Evolutionary conservation across 2,329 filamentous ascomycete genomes (phyloP).

Genomic region (Colletotrichum euphorbiae): DNA sequence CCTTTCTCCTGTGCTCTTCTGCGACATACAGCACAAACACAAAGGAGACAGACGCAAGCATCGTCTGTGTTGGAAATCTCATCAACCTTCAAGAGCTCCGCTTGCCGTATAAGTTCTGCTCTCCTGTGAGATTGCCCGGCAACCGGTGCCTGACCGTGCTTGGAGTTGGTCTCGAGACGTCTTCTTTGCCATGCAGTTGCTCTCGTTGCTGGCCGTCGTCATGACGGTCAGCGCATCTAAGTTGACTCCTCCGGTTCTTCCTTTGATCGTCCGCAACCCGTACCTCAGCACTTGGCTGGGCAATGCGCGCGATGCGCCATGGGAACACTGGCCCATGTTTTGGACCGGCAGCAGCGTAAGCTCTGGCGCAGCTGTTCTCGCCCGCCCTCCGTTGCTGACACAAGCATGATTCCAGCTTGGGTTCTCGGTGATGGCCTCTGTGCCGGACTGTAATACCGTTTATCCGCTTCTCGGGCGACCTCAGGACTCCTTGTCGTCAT

Average conservation of each 20-base stretch:
- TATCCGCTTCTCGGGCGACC: constrained; percentile 64
- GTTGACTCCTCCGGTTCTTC: constrained; percentile 67
- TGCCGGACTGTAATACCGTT: constrained; percentile 55
- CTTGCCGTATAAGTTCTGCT: neutral
- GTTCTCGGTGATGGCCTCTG: constrained; percentile 61
- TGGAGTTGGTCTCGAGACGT: constrained; percentile 12
- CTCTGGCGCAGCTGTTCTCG: constrained; percentile 16
- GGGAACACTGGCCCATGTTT: constrained; percentile 89
- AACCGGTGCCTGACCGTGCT: neutral
- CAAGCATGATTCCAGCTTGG: constrained; percentile 51
- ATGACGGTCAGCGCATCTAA: constrained; percentile 58
- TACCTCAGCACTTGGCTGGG: constrained; percentile 72
- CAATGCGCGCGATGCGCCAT: constrained; percentile 78
- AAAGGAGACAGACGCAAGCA: neutral
- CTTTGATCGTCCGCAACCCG: constrained; percentile 69
- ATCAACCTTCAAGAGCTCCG: neutral
- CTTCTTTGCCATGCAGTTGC: constrained; percentile 44
- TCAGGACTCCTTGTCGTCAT: constrained; percentile 58
- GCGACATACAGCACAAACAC: neutral
- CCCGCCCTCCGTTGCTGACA: constrained; percentile 23
- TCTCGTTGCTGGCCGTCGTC: constrained; percentile 49
- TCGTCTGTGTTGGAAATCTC: neutral
- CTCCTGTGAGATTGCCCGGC: neutral
- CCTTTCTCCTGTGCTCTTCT: neutral
- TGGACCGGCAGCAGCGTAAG: constrained; percentile 76